Conservation (phyloP, 352 stramenopile species). For the Pythium monospermum region DNA sequence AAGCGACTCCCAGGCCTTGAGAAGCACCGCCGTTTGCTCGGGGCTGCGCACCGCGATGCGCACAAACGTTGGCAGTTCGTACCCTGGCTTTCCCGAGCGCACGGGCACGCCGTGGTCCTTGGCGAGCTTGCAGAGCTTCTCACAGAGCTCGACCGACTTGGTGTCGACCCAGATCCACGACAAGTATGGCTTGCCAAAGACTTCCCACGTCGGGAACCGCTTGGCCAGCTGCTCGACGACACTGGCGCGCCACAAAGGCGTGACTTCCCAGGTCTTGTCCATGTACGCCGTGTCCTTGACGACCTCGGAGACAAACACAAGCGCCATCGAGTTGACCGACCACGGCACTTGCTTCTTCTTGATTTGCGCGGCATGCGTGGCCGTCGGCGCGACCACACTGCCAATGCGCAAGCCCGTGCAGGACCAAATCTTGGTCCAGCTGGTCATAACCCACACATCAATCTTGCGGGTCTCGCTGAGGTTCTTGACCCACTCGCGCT, state of each 20-base stretch:
- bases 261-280: conserved; percentile 81
- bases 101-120: conserved; percentile 84
- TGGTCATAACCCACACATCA: conserved; percentile 90
- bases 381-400: conserved; percentile 80
- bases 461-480: conserved; percentile 74
- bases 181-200: conserved; percentile 65
- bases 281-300: conserved; percentile 78
- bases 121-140: conserved; percentile 62
- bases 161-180: conserved; percentile 90
- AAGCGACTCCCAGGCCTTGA: conserved; percentile 70
- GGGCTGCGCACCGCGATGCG: conserved; percentile 78
- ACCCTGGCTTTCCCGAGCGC: conserved; percentile 81
- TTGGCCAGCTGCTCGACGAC: conserved; percentile 42
- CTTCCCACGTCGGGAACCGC: conserved; percentile 66
- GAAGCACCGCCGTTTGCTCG: conserved; percentile 61
- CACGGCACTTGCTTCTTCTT: conserved; percentile 91
- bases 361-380: conserved; percentile 70
- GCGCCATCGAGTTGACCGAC: conserved; percentile 89
- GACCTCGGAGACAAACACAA: conserved; percentile 81
- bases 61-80: conserved; percentile 83
- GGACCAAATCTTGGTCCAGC: conserved; percentile 91
- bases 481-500: conserved; percentile 75
- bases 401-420: conserved; percentile 87
- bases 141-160: conserved; percentile 44
- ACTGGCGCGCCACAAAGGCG: conserved; percentile 67